These are phyloP conservation scores for Apiospora saccharicola DNA, from an alignment of 2,329 filamentous ascomycete genomes.

Conservation along the genomic window DNA sequence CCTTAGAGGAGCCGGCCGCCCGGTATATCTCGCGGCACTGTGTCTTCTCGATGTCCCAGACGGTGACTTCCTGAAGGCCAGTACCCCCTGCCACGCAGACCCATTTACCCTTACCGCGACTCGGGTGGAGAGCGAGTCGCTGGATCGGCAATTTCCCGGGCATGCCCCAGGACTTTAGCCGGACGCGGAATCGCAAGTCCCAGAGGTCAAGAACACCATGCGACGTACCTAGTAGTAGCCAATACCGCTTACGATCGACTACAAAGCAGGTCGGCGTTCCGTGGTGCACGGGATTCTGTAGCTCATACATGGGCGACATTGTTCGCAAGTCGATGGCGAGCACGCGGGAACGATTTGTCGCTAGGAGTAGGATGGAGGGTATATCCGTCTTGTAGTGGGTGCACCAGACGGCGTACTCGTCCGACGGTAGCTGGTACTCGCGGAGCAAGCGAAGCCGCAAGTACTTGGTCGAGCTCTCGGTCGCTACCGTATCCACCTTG, in stretches of 20 bases:
- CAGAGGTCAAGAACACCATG: slow-evolving; percentile 93
- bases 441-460: slow-evolving; percentile 79
- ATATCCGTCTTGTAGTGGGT: slow-evolving; percentile 89
- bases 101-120: slow-evolving; percentile 80
- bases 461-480: slow-evolving; percentile 70
- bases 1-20: slow-evolving; percentile 64
- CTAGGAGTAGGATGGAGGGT: slow-evolving; percentile 82
- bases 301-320: slow-evolving; percentile 81
- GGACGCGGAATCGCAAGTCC: slow-evolving; percentile 94
- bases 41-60: slow-evolving; percentile 94
- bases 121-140: slow-evolving; percentile 79
- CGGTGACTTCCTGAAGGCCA: slow-evolving; percentile 85
- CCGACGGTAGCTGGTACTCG: slow-evolving; percentile 77
- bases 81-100: slow-evolving; percentile 90
- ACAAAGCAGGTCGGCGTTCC: slow-evolving; percentile 92
- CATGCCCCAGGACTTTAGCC: slow-evolving; percentile 87
- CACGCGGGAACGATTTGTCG: slow-evolving; percentile 85
- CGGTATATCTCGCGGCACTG: slow-evolving; percentile 90
- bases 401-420: slow-evolving; percentile 86
- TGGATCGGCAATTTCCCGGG: slow-evolving; percentile 83
- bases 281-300: slow-evolving; percentile 90
- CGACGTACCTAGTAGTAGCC: slow-evolving; percentile 89
- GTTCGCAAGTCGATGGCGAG: slow-evolving; percentile 85
- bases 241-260: slow-evolving; percentile 84
- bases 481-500: slow-evolving; percentile 68